Percentiles rank a stretch among this genome's conserved stretches.
Evolutionary conservation across 164 flowering plant species (phyloP).

Genomic region (Magnolia officinalis): DNA sequence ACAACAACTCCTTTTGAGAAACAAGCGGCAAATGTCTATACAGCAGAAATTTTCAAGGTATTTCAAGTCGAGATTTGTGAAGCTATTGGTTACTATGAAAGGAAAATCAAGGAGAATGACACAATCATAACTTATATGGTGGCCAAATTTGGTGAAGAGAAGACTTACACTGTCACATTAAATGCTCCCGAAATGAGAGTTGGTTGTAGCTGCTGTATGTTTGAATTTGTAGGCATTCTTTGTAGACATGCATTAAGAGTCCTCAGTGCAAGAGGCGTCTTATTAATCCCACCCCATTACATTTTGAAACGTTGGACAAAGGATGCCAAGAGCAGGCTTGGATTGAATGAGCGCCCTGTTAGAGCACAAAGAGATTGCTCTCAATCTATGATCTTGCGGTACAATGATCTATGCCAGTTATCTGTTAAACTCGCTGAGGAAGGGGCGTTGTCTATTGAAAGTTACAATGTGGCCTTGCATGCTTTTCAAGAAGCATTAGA

Average conservation of each 20-base stretch:
- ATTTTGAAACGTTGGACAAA: constrained; percentile 47
- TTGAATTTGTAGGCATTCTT: constrained; percentile 11
- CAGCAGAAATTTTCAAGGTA: constrained; percentile 7
- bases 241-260: constrained; percentile 15
- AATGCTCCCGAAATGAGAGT: constrained; percentile 2
- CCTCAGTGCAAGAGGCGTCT: background rate
- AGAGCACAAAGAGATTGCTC: constrained; percentile 19
- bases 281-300: constrained; percentile 25
- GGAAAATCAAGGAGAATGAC: constrained; percentile 7
- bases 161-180: background rate
- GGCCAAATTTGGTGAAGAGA: constrained; percentile 11
- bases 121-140: constrained; percentile 7
- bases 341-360: constrained; percentile 22
- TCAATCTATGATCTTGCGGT: constrained; percentile 30
- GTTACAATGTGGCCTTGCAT: constrained; percentile 42
- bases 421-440: constrained; percentile 48
- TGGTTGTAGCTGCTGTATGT: constrained; percentile 11
- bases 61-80: constrained; percentile 13
- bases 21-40: constrained; percentile 15
- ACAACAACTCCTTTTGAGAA: constrained; percentile 13
- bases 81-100: constrained; percentile 8
- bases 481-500: constrained; percentile 24
- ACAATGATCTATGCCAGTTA: constrained; percentile 41
- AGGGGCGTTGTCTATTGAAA: constrained; percentile 41
- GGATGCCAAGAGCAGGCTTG: constrained; percentile 38